Conservation (phyloP, 495 filamentous ascomycete genomes). For the Diplogelasinospora grovesii region DNA sequence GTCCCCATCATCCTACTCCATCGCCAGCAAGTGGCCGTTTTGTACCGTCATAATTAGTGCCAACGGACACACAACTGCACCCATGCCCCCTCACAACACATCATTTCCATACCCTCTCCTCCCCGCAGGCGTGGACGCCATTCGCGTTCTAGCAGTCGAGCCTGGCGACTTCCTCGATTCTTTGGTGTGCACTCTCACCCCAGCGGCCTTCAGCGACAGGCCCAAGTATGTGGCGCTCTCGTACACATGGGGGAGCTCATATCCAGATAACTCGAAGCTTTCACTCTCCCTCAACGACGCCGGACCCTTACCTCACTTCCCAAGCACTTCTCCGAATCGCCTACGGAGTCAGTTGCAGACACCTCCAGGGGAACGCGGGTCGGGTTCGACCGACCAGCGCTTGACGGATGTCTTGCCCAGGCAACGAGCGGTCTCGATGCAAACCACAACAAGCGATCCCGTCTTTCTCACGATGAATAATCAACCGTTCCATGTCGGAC, state of each 20-base stretch:
- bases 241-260: conserved; percentile 16
- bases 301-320: not conserved
- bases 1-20: too few relatives aligned
- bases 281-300: not conserved
- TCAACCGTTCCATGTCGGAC: conserved; percentile 10
- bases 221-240: conserved; percentile 17
- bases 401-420: not conserved
- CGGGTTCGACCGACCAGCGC: not conserved
- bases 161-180: conserved; percentile 13
- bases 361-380: not conserved
- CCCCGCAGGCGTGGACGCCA: conserved; percentile 7
- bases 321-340: not conserved
- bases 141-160: conserved; percentile 13
- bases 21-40: not conserved
- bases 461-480: conserved; percentile 11
- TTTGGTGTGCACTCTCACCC: conserved; percentile 9
- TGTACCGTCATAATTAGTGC: not conserved
- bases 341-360: not conserved
- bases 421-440: not conserved
- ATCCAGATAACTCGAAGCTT: conserved; percentile 3
- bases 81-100: not conserved
- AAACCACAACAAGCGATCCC: not conserved
- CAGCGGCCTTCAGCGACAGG: conserved; percentile 8
- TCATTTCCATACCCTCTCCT: conserved; percentile 11
- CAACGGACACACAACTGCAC: not conserved